phyloP scores from a whole-genome alignment of 2,329 filamentous ascomycete genomes.

The Botrytis sinoallii region DNA sequence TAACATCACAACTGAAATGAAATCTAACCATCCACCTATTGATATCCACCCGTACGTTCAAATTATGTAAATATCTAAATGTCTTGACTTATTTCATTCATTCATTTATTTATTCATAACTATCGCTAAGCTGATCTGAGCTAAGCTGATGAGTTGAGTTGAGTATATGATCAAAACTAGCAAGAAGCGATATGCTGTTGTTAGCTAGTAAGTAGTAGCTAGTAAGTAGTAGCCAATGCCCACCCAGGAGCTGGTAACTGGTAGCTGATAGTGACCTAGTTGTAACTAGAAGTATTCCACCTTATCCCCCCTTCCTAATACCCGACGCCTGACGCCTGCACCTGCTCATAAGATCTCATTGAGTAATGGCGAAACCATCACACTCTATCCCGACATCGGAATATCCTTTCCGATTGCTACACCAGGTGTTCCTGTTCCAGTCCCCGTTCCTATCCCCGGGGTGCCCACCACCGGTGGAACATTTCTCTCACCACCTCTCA shows the following conservation, averaged over 20 bases:
- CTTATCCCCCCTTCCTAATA: neutral
- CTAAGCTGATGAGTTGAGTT: neutral
- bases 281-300: neutral
- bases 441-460: too few species aligned
- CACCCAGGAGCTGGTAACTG: neutral
- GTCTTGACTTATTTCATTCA: neutral
- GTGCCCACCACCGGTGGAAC: neutral
- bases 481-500: slow-evolving; percentile 25
- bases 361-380: neutral
- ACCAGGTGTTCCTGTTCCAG: neutral
- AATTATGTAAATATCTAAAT: too few species aligned
- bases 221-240: neutral
- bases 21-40: too few species aligned
- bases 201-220: neutral
- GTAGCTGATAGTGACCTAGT: neutral
- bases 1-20: too few species aligned
- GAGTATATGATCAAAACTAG: neutral
- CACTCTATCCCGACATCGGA: neutral
- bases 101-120: neutral
- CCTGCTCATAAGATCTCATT: neutral
- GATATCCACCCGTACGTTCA: too few species aligned
- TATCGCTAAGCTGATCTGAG: neutral
- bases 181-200: neutral
- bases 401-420: neutral
- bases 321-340: neutral